Evolutionary conservation across 176 grass and related monocot species (phyloP).

Genomic region (Coix lacrymajobi): DNA sequence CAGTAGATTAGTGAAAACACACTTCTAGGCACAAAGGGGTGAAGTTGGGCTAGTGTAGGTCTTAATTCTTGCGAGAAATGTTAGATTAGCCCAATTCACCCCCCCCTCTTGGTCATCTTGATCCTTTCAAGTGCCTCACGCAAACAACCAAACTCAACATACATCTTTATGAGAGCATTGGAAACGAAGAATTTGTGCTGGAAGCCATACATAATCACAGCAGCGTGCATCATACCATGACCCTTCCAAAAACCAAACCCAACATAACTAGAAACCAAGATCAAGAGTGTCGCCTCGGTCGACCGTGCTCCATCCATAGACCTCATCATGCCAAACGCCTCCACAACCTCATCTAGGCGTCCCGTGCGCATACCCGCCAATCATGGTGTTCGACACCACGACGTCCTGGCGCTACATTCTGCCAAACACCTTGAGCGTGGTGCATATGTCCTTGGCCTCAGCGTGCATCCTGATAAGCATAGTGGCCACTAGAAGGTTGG

Average conservation of each 20-base stretch:
- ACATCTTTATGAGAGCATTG: constrained; percentile 59
- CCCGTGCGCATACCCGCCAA: constrained; percentile 47
- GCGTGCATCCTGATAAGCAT: constrained; percentile 37
- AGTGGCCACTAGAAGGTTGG: constrained; percentile 49
- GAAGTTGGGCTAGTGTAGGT: too few relatives aligned
- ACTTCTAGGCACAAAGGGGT: too few relatives aligned
- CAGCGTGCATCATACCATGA: constrained; percentile 21
- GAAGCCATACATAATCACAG: constrained; percentile 41
- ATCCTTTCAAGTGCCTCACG: constrained; percentile 23
- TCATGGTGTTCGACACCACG: constrained; percentile 47
- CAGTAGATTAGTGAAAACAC: too few relatives aligned
- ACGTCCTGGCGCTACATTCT: constrained; percentile 41
- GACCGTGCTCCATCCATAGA: not conserved
- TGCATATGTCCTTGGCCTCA: constrained; percentile 15
- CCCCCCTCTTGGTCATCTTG: too few relatives aligned
- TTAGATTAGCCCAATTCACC: too few relatives aligned
- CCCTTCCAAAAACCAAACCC: not conserved
- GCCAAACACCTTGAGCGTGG: constrained; percentile 52
- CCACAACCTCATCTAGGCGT: constrained; percentile 18
- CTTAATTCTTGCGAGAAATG: too few relatives aligned
- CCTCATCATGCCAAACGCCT: constrained; percentile 43
- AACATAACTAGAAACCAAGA: constrained; percentile 39
- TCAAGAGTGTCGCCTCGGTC: constrained; percentile 47
- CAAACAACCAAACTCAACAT: constrained; percentile 35
- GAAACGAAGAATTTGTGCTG: constrained; percentile 23